Evolutionary conservation across 2,329 filamentous ascomycete genomes (phyloP).

Genomic region (Penicillium sp.): DNA sequence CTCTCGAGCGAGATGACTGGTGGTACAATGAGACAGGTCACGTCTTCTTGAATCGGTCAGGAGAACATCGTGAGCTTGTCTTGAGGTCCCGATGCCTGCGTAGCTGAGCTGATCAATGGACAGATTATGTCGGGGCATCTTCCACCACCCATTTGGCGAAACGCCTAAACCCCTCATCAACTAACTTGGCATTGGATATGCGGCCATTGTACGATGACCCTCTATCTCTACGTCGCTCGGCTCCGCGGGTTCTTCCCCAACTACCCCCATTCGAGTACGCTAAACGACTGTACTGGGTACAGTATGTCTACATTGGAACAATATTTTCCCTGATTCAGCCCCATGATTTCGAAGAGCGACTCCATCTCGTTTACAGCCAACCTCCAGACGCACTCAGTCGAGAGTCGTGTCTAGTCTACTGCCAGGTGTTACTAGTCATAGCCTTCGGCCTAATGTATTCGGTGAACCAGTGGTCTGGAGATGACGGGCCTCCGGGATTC

Average conservation of each 20-base stretch:
- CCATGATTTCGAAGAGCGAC: conserved; percentile 40
- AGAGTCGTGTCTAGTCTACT: conserved; percentile 44
- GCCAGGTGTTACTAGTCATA: conserved; percentile 46
- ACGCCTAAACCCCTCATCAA: conserved; percentile 27
- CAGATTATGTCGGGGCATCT: conserved; percentile 30
- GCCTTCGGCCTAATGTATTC: conserved; percentile 52
- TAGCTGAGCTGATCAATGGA: no score
- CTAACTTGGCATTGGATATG: conserved; percentile 31
- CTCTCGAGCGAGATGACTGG: conserved; percentile 31
- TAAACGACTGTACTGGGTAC: conserved; percentile 44
- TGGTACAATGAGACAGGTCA: conserved; percentile 35
- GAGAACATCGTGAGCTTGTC: conserved; percentile 33
- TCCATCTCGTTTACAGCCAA: conserved; percentile 40
- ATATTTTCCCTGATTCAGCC: conserved; percentile 49
- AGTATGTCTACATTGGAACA: conserved; percentile 51
- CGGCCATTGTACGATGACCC: conserved; percentile 31
- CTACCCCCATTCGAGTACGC: conserved; percentile 47
- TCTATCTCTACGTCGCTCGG: conserved; percentile 24
- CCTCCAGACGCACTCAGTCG: conserved; percentile 39
- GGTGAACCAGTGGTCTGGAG: conserved; percentile 48
- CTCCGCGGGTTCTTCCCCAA: conserved; percentile 28
- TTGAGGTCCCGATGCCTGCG: no score
- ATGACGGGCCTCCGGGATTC: conserved; percentile 48
- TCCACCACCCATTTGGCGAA: conserved; percentile 31
- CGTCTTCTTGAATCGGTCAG: conserved; percentile 29